Base-by-base conservation (phyloP, 495 filamentous ascomycete species). In the Xylaria cubensis region DNA sequence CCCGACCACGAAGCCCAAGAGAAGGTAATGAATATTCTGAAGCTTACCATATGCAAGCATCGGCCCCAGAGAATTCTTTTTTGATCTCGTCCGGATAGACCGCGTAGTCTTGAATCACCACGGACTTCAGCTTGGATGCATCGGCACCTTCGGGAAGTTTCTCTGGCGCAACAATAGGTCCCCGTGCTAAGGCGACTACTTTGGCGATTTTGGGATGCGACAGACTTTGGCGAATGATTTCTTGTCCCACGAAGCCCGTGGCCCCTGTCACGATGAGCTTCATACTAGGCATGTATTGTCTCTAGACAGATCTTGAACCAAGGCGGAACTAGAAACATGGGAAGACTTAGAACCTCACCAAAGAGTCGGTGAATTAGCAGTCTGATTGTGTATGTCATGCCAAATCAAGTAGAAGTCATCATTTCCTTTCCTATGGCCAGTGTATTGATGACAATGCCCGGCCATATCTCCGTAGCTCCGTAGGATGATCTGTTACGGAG, bases 201-300 rank as follows among this genome's bases (percentile, higher is more conserved):
- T 80, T 77, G 1, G 80, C 84, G 42, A 88, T 80, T 42, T 78
- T 73, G 24, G 73, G 74, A 58, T 78, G 78, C 17, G 73, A 72
- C 26, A 87, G 70, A 56, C 80, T 78, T 79, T 86, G 83, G 19
- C 78, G 77, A 73, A 88, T 77, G 36, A 87, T 48, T 72, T 87
- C 86, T 7, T 70, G 76, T 41, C 78, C 86, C 9, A 88, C 78
- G 58, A 84, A 84, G 17, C 86, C 85, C 7, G 82, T 85, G 2
- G 86, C 80, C 5, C 86, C 86, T 24, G 84, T 76, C 44, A 88
- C 66, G 64, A 87, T 84, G 32, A 88, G 77, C 69, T 88, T 88
- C 86, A 87, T 87, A n/a, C 21, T 41, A n/a, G 65, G 3, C 19
- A 32, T 53, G 9, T 65, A 13, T 2, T 65, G 7, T 44, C 15